Evolutionary conservation across 495 filamentous ascomycete genomes (phyloP).

Genomic region (Clavariopsis aquatica): DNA sequence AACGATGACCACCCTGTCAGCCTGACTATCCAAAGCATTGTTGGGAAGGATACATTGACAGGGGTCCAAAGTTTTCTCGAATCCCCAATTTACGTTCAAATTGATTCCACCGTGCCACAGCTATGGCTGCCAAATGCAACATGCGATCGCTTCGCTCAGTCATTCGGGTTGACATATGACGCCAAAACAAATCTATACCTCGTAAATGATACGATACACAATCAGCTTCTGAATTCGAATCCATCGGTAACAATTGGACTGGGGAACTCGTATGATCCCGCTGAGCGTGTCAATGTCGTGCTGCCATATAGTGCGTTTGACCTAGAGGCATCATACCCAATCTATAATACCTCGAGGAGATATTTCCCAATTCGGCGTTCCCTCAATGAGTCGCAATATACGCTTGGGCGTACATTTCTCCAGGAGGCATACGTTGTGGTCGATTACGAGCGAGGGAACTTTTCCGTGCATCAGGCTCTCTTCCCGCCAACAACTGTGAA

Average conservation of each 20-base stretch:
- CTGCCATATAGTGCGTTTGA: conserved; percentile 58
- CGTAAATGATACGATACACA: conserved; percentile 50
- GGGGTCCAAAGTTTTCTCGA: neutral
- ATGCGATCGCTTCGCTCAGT: conserved; percentile 54
- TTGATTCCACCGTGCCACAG: conserved; percentile 56
- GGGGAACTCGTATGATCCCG: conserved; percentile 44
- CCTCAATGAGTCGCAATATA: conserved; percentile 53
- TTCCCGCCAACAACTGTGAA: conserved; percentile 11
- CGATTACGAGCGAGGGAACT: conserved; percentile 50
- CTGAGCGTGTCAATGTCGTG: conserved; percentile 48
- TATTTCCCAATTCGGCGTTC: conserved; percentile 58
- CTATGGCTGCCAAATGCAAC: conserved; percentile 55
- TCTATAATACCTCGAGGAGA: conserved; percentile 40
- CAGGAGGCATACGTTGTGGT: conserved; percentile 57
- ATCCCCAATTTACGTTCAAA: conserved; percentile 30
- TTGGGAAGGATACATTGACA: neutral
- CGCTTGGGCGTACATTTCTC: conserved; percentile 56
- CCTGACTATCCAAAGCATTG: conserved; percentile 18
- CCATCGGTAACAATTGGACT: conserved; percentile 53
- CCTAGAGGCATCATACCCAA: conserved; percentile 37
- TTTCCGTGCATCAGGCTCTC: conserved; percentile 45
- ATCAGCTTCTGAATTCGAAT: conserved; percentile 45
- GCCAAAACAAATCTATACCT: conserved; percentile 49
- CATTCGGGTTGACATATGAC: conserved; percentile 54
- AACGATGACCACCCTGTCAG: conserved; percentile 37